Conservation (phyloP, 768 basidiomycete species). For the Mycena haematopus region DNA sequence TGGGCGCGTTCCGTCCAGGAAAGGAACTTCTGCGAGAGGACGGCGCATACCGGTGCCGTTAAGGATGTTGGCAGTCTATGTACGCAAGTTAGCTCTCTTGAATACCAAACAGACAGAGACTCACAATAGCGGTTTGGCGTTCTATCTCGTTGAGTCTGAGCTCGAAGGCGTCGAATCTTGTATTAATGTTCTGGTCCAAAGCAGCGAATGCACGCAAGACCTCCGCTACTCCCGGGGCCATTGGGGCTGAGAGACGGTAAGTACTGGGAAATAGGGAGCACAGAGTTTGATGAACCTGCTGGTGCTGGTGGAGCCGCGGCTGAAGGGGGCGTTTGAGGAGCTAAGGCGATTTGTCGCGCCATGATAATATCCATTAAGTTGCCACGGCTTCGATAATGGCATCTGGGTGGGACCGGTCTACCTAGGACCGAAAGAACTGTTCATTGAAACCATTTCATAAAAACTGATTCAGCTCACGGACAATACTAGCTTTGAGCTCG, state of each 20-base stretch:
- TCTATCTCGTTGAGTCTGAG: not conserved
- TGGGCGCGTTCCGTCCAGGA: not conserved
- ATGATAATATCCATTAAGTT: not conserved
- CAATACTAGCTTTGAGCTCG: too few relatives aligned
- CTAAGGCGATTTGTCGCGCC: not conserved
- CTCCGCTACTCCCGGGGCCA: not conserved
- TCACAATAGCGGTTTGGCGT: not conserved
- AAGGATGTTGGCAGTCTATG: not conserved
- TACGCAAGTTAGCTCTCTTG: not conserved
- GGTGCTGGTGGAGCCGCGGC: not conserved
- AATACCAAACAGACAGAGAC: not conserved
- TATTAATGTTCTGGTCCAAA: not conserved
- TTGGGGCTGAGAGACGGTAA: not conserved
- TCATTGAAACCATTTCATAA: too few relatives aligned
- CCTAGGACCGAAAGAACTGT: too few relatives aligned
- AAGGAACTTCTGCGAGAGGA: not conserved
- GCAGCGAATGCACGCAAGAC: not conserved
- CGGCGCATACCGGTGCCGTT: not conserved
- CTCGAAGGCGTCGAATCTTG: not conserved
- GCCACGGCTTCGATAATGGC: not conserved
- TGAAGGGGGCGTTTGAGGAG: not conserved
- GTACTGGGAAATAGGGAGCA: not conserved
- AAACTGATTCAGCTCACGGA: too few relatives aligned
- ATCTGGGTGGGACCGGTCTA: too few relatives aligned
- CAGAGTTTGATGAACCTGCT: not conserved